phyloP scores from a whole-genome alignment of 352 stramenopile genomes.

The Phytopythium ostracodes region DNA sequence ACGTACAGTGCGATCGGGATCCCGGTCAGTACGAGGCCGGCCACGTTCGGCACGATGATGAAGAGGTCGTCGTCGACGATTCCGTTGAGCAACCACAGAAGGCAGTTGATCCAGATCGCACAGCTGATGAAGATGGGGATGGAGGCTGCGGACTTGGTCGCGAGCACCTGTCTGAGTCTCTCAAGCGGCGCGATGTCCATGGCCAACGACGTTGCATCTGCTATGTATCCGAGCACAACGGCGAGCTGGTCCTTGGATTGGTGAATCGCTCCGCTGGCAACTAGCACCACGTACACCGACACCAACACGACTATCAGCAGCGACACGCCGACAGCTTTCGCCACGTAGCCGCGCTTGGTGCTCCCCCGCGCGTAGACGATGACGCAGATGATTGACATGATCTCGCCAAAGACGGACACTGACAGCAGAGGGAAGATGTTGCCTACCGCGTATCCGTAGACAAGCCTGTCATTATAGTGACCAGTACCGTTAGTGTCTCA shows the following conservation, averaged over 20 bases:
- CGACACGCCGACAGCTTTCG: slow-evolving; percentile 7
- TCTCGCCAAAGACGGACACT: slow-evolving; percentile 21
- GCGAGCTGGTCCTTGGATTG: slow-evolving; percentile 20
- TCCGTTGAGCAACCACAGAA: slow-evolving; percentile 48
- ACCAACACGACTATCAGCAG: slow-evolving; percentile 10
- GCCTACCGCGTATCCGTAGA: slow-evolving; percentile 20
- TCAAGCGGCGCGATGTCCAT: slow-evolving; percentile 28
- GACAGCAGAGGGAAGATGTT: slow-evolving; percentile 27
- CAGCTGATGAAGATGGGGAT: slow-evolving; percentile 51
- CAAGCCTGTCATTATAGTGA: slow-evolving; percentile 18
- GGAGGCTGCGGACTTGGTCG: slow-evolving; percentile 24
- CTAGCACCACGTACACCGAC: slow-evolving; percentile 17
- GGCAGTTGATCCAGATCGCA: slow-evolving; percentile 44
- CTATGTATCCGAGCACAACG: slow-evolving; percentile 17
- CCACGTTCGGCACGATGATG: slow-evolving; percentile 35
- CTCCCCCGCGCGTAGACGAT: slow-evolving; percentile 20
- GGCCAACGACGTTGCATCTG: slow-evolving; percentile 15
- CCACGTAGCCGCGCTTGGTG: slow-evolving; percentile 15
- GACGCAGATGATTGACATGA: slow-evolving; percentile 16
- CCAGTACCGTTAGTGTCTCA: not conserved
- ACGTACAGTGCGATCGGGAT: slow-evolving; percentile 46
- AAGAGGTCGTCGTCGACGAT: slow-evolving; percentile 40
- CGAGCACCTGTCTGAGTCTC: slow-evolving; percentile 21
- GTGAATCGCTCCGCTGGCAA: slow-evolving; percentile 9
- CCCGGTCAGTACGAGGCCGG: slow-evolving; percentile 25